Evolutionary conservation across 768 basidiomycete genomes (phyloP), one percentile per base, ranked within the genome.

Genomic region (Tricholoma saponaceum): DNA sequence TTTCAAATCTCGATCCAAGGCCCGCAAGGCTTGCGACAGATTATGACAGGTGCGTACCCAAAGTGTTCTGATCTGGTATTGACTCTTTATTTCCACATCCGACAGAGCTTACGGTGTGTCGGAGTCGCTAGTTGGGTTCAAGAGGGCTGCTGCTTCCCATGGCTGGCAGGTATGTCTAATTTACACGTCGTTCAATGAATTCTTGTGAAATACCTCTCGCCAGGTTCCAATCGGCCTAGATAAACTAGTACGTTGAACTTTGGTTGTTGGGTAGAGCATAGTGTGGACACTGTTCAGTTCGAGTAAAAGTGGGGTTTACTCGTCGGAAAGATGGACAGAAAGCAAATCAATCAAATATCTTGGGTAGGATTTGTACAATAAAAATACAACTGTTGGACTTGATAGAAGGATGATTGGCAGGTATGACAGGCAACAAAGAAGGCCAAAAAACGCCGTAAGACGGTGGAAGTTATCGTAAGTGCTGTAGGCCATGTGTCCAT

Each of bases 101-200:
- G 7, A 18, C 56, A 78, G 77, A 51, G 69, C 74, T 0, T 88
- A 88, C 64, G 65, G 66, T 1, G 76, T 85, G 28, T 62, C 71
- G 2, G 89, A 90, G 64, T 82, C 89, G 0, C 63, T 89, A 37
- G 77, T 71, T 14, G 87, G 86, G 3, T 90, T 79, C 64, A 82
- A 83, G 64, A 72, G 87, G 22, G 89, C 87, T 0, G 88, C 89
- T 10, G 68, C 67, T 0, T 74, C 82, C 1, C 89, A 91, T 67
- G 77, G 78, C 4, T 89, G 87, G 87, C 79, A 74, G 71, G 83
- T 82, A 62, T 23, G 72, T 55, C 13, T 33, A 10, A 3, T 28
- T 30, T 18, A 9, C 8, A n/a, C 26, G 3, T 26, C 9, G 16
- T 30, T 10, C 26, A n/a, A 10, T 14, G 10, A 23, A 5, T 30